These are phyloP conservation scores for Apiospora rasikravindrae DNA, from an alignment of 2,329 filamentous ascomycete genomes.

Conservation along the genomic window DNA sequence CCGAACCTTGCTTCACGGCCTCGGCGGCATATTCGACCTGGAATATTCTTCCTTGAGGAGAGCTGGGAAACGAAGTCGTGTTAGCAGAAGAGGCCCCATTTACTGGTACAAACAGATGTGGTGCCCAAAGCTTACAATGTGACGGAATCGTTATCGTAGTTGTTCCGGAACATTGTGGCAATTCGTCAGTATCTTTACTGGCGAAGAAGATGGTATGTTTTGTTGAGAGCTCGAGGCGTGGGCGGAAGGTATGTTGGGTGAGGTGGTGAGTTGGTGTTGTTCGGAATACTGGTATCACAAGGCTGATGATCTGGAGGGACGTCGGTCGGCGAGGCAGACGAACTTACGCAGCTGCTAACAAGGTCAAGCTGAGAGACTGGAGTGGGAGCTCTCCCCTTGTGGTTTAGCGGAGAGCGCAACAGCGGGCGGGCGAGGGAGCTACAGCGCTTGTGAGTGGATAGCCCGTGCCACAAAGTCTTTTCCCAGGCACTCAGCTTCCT, in stretches of 20 bases:
- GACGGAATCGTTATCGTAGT: conserved; percentile 99
- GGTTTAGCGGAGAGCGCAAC: conserved; percentile 8
- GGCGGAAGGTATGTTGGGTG: neutral
- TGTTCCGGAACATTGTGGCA: conserved; percentile 94
- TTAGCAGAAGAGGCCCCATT: conserved; percentile 25
- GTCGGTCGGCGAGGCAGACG: conserved; percentile 12
- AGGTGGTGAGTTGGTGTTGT: neutral
- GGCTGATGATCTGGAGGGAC: conserved; percentile 14
- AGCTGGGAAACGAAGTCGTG: conserved; percentile 60
- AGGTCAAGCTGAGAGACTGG: neutral
- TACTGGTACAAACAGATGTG: conserved; percentile 14
- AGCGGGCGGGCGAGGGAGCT: neutral
- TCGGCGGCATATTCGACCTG: conserved; percentile 99
- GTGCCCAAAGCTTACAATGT: conserved; percentile 77
- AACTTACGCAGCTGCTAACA: conserved; percentile 16
- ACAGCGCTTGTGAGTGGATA: conserved; percentile 3
- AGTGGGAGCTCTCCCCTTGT: conserved; percentile 13
- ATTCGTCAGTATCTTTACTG: neutral
- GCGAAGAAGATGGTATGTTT: neutral
- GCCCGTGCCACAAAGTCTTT: neutral
- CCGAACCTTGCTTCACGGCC: conserved; percentile 98
- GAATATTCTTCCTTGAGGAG: conserved; percentile 98
- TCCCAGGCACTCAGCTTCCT: neutral
- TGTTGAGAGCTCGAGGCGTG: neutral
- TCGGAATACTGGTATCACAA: conserved; percentile 1